Evolutionary conservation across 305 asterid genomes (phyloP), one percentile per base, ranked within the genome.

Genomic region (Fraxinus xanthoxyloides): DNA sequence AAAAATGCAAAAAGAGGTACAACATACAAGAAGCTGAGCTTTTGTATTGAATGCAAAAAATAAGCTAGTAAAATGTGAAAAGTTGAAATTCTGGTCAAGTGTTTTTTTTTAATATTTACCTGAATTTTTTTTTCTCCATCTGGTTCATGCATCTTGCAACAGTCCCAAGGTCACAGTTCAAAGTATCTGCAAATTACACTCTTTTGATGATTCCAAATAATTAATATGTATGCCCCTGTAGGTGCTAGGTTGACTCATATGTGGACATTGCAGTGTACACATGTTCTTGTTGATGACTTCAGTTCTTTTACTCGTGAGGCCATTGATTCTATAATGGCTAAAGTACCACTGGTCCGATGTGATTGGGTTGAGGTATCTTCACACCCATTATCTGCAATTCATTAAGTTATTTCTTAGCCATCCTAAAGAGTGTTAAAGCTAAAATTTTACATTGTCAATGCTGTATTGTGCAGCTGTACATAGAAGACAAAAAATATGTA

Each of bases 351-450:
- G 82, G 86, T 91, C 82, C 80, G 81, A 61, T 82, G 72, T 84
- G 86, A 89, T 81, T 96, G 99, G 99, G 80, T 92, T 74, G 98
- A 93, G 97, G 98, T 95, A 92, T 28, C 56, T 65, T 26, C 77
- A 76, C 83, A 48, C 54, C 84, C 81, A 78, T 77, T 82, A 77
- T 6, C 24, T 36, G 61, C 26, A 75, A 19, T 72, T 10, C 32
- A 24, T 24, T 56, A 30, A 72, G 56, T 70, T 73, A 17, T 73
- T 79, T 72, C 48, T 13, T 56, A 38, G 9, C 21, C 15, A 54
- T 32, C 76, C 36, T 72, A 72, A 72, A 7, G 46, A 72, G 26
- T 17, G 8, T 28, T 69, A 69, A 30, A 69, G 10, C 19, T 31
- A 67, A 69, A 65, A 30, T 30, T 28, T 28, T 69, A 13, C 13